A percentile compares a stretch with the other conserved stretches of the same genome.
Conservation (phyloP, 805 yeast species). For the Alloascoidea hylecoeti region DNA sequence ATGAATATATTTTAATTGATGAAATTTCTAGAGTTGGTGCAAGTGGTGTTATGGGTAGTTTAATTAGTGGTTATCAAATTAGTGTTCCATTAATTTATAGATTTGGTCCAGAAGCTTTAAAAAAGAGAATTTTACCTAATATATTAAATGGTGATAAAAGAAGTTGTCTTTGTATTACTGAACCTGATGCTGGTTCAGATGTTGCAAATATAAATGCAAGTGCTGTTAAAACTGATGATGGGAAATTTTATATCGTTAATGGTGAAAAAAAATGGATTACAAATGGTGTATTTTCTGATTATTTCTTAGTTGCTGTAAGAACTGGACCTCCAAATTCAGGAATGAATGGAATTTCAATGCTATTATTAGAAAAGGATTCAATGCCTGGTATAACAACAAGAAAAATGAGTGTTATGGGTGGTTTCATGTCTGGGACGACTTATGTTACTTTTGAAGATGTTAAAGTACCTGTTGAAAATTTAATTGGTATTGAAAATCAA, state of each 20-base stretch:
- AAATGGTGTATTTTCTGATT: constrained; percentile 4
- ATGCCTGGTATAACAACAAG: constrained; percentile 2
- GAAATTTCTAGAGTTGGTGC: constrained; percentile 3
- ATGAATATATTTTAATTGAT: constrained; percentile 3
- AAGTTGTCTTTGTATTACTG: constrained; percentile 5
- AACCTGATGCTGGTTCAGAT: constrained; percentile 7
- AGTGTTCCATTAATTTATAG: constrained; percentile 5
- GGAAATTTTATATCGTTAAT: constrained; percentile 4
- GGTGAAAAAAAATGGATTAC: constrained; percentile 7
- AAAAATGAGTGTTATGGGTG: not conserved
- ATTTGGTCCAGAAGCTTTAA: constrained; percentile 4
- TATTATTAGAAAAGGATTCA: constrained; percentile 2
- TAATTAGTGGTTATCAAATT: constrained; percentile 2
- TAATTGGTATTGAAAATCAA: constrained; percentile 1
- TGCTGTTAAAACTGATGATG: constrained; percentile 5
- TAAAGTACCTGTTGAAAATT: constrained; percentile 3
- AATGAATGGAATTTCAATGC: constrained; percentile 3
- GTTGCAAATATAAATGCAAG: constrained; percentile 4
- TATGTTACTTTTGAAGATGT: constrained; percentile 4
- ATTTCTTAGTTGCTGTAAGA: constrained; percentile 5
- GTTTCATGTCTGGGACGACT: not conserved
- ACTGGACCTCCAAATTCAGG: constrained; percentile 5
- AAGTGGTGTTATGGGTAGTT: constrained; percentile 3
- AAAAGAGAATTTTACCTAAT: constrained; percentile 3
- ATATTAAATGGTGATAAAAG: constrained; percentile 3